Percentiles rank a stretch among this genome's conserved stretches.
These are phyloP conservation scores for Cytospora leucostoma DNA, from an alignment of 2,329 filamentous ascomycete genomes.

Conservation along the genomic window DNA sequence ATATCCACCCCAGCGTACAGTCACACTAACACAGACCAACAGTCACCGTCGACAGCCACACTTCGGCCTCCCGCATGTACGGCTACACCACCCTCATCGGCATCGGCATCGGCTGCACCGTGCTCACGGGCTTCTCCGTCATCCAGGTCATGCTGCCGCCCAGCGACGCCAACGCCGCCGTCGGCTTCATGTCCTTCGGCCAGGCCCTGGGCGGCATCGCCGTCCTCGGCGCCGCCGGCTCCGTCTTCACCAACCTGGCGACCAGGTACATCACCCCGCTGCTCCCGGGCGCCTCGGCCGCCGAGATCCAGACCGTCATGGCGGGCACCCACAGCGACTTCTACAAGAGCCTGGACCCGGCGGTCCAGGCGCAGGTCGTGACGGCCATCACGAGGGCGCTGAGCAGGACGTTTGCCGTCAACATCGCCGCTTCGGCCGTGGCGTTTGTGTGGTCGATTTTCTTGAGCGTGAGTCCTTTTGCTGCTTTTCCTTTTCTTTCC, in stretches of 20 bases:
- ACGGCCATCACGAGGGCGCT: no score
- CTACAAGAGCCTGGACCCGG: slow-evolving; percentile 18
- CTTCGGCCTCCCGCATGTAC: slow-evolving; percentile 20
- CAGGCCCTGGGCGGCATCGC: no score
- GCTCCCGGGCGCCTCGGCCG: slow-evolving; percentile 2
- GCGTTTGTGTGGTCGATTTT: no score
- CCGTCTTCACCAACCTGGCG: slow-evolving; percentile 26
- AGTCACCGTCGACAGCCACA: slow-evolving; percentile 20
- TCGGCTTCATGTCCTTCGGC: slow-evolving; percentile 26
- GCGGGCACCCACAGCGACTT: slow-evolving; percentile 21
- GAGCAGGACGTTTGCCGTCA: no score
- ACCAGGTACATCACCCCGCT: slow-evolving; percentile 15
- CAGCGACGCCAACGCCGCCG: slow-evolving; percentile 24
- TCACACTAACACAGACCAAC: no score
- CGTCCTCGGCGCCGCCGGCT: background rate
- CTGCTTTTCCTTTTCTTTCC: no score
- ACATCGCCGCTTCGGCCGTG: no score
- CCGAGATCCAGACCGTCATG: slow-evolving; percentile 15
- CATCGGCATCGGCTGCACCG: slow-evolving; percentile 22
- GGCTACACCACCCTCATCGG: slow-evolving; percentile 28
- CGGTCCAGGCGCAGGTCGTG: slow-evolving; percentile 14
- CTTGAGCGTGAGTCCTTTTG: no score
- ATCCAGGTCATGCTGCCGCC: slow-evolving; percentile 16
- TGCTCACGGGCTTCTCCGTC: slow-evolving; percentile 24
- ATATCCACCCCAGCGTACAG: no score